These are phyloP conservation scores for Pichia manshurica DNA, from an alignment of 805 yeast genomes.

Conservation along the genomic window DNA sequence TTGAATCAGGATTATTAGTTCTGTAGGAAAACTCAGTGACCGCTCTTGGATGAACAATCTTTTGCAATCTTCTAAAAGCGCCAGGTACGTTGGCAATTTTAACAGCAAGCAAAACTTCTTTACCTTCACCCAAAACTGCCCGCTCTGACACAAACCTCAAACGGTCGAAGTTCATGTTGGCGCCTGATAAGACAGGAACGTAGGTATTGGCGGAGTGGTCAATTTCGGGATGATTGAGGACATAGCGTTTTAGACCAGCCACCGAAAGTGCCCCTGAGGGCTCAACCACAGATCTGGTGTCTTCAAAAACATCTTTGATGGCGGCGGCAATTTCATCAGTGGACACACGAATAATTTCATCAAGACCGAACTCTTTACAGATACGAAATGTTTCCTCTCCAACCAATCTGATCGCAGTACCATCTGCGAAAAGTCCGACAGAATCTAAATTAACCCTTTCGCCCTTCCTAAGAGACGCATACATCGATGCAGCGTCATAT, in stretches of 20 bases:
- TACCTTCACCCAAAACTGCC: constrained; percentile 97
- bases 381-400: too few species aligned
- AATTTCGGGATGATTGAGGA: constrained; percentile 59
- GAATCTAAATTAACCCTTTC: too few species aligned
- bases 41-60: too few species aligned
- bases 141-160: constrained; percentile 93
- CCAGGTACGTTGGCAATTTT: constrained; percentile 93
- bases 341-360: constrained; percentile 60
- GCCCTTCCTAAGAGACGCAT: constrained; percentile 61
- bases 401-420: too few species aligned
- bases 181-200: constrained; percentile 87
- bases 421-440: too few species aligned
- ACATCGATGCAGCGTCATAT: constrained; percentile 88
- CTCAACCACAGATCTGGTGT: constrained; percentile 87
- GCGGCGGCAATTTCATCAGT: constrained; percentile 88
- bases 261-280: constrained; percentile 97
- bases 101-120: constrained; percentile 86
- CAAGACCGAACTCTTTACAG: constrained; percentile 62
- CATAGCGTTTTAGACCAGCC: constrained; percentile 87
- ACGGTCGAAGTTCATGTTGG: constrained; percentile 97
- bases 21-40: too few species aligned
- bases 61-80: constrained; percentile 72
- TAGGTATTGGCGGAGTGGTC: constrained; percentile 68
- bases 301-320: constrained; percentile 92
- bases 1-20: too few species aligned